Percentiles rank a stretch among this genome's conserved stretches.
These are phyloP conservation scores for Xeromyces bisporus DNA, from an alignment of 495 filamentous ascomycete genomes.

Conservation along the genomic window DNA sequence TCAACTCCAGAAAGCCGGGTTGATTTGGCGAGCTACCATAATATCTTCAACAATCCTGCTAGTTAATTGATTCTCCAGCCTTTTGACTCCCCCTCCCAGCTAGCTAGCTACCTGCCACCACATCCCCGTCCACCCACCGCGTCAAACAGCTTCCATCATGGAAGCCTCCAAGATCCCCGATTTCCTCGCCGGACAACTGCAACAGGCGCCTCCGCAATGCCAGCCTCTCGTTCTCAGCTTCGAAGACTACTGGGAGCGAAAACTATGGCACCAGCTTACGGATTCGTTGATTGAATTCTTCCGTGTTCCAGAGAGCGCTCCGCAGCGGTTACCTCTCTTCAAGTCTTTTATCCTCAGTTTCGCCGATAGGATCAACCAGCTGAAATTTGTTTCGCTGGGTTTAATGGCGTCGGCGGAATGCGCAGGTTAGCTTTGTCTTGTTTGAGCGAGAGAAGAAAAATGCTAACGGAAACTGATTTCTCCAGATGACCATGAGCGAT, in stretches of 20 bases:
- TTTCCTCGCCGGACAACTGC: slow-evolving; percentile 78
- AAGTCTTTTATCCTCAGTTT: slow-evolving; percentile 92
- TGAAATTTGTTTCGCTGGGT: slow-evolving; percentile 84
- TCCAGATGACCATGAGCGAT: slow-evolving; percentile 70
- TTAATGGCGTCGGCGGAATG: slow-evolving; percentile 76
- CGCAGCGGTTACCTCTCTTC: slow-evolving; percentile 77
- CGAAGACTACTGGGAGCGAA: slow-evolving; percentile 95
- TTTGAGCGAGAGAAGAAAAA: no score
- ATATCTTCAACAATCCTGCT: no score
- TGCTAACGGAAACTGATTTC: neutral
- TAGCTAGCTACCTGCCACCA: no score
- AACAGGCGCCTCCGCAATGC: slow-evolving; percentile 65
- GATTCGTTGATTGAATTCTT: slow-evolving; percentile 81
- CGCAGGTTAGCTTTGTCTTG: slow-evolving; percentile 49
- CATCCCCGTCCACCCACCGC: no score
- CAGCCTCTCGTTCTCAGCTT: slow-evolving; percentile 80
- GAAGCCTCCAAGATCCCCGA: slow-evolving; percentile 76
- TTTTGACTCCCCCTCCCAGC: no score
- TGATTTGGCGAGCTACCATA: no score
- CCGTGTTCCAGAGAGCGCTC: slow-evolving; percentile 57
- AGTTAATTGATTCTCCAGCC: no score
- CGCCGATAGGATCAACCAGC: slow-evolving; percentile 94
- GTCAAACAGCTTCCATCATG: slow-evolving; percentile 42
- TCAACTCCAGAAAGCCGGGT: no score
- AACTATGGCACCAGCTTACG: slow-evolving; percentile 98